These are phyloP conservation scores for Hypoxylon sp. DNA, from an alignment of 2,329 filamentous ascomycete genomes.

Conservation along the genomic window DNA sequence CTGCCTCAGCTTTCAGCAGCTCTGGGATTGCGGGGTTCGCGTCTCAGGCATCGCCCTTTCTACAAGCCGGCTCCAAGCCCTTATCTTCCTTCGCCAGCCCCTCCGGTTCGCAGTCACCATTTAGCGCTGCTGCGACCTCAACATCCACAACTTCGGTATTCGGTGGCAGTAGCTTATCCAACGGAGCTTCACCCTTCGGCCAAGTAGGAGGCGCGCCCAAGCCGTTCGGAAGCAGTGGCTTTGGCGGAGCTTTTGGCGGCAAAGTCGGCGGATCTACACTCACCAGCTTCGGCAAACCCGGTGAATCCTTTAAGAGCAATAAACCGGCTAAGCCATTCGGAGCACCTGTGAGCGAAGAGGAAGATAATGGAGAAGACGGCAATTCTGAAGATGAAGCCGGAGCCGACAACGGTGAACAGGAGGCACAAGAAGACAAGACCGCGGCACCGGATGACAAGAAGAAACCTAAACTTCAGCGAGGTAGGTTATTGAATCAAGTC, in stretches of 20 bases:
- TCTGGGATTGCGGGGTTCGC: slow-evolving; percentile 71
- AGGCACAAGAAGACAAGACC: slow-evolving; percentile 61
- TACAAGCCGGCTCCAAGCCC: slow-evolving; percentile 48
- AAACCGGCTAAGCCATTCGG: slow-evolving; percentile 82
- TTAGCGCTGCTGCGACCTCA: slow-evolving; percentile 52
- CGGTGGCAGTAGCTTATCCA: slow-evolving; percentile 54
- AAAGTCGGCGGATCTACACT: slow-evolving; percentile 63
- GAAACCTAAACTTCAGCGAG: slow-evolving; percentile 75
- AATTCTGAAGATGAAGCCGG: slow-evolving; percentile 56
- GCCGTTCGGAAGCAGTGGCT: slow-evolving; percentile 60
- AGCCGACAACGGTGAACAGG: slow-evolving; percentile 62
- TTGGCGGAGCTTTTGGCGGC: slow-evolving; percentile 61
- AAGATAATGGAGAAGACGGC: slow-evolving; percentile 58
- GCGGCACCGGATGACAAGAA: slow-evolving; percentile 65
- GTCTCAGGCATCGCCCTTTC: slow-evolving; percentile 67
- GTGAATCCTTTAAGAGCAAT: slow-evolving; percentile 64
- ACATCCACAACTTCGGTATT: slow-evolving; percentile 65
- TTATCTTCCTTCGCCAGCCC: slow-evolving; percentile 62
- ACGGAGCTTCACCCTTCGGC: slow-evolving; percentile 51
- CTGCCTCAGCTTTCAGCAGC: slow-evolving; percentile 73
- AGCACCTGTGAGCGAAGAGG: slow-evolving; percentile 74
- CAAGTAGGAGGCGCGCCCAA: slow-evolving; percentile 46
- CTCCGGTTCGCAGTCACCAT: slow-evolving; percentile 57
- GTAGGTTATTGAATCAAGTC: slow-evolving; percentile 62
- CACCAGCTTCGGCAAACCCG: slow-evolving; percentile 78